These are phyloP conservation scores for Limnomonas spitsbergensis DNA, from an alignment of 139 green algal species.

Conservation along the genomic window DNA sequence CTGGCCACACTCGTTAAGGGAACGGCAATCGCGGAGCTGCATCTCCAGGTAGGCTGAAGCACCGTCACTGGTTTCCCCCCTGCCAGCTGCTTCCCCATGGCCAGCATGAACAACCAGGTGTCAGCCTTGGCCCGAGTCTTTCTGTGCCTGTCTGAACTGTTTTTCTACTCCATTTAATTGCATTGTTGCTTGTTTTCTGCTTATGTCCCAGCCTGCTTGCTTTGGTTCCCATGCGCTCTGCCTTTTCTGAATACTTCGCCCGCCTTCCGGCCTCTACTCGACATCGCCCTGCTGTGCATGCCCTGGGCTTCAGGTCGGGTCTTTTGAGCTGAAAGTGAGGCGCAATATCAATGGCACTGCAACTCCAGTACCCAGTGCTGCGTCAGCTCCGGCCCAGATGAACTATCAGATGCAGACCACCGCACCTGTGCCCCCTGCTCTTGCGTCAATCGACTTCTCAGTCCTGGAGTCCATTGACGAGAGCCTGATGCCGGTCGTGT, in stretches of 20 bases:
- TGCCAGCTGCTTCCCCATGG: too few species aligned
- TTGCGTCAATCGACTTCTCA: neutral
- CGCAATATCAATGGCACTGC: constrained; percentile 34
- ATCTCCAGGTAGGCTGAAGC: constrained; percentile 60
- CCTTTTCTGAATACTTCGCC: too few species aligned
- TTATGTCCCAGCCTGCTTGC: too few species aligned
- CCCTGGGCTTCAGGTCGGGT: constrained; percentile 54
- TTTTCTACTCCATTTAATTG: too few species aligned
- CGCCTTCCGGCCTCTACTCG: too few species aligned
- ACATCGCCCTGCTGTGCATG: too few species aligned
- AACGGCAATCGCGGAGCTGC: constrained; percentile 80
- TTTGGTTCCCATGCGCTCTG: too few species aligned
- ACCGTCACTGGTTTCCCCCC: too few species aligned
- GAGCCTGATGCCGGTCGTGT: constrained; percentile 64
- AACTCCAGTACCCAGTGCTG: neutral
- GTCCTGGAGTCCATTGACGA: constrained; percentile 67
- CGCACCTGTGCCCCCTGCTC: constrained; percentile 16
- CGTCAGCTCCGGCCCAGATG: constrained; percentile 18
- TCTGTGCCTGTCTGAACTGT: too few species aligned
- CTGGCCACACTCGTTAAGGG: constrained; percentile 72
- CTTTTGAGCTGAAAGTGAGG: constrained; percentile 70
- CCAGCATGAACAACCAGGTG: too few species aligned
- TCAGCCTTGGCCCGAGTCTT: too few species aligned
- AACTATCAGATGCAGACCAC: constrained; percentile 1
- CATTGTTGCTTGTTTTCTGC: too few species aligned